phyloP scores from a whole-genome alignment of 2,329 filamentous ascomycete genomes.

The Xylaria sp. region DNA sequence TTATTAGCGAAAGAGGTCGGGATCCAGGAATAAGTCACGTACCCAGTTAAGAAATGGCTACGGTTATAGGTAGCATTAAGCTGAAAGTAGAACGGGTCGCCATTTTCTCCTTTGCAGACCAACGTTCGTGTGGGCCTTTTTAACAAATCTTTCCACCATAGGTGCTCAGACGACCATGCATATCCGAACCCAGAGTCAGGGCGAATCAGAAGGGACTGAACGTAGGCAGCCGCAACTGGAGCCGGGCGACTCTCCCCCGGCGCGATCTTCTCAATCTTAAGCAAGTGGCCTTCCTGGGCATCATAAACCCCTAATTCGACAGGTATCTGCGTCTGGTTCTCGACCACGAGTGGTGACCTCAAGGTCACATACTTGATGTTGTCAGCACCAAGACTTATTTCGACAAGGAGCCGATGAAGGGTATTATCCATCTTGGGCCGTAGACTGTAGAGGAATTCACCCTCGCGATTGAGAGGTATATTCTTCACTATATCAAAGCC shows the following conservation, averaged over 20 bases:
- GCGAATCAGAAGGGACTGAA: constrained; percentile 87
- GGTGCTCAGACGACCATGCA: constrained; percentile 87
- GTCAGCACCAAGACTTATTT: constrained; percentile 89
- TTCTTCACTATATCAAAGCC: constrained; percentile 92
- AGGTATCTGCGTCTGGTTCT: constrained; percentile 97
- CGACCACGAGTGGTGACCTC: constrained; percentile 87
- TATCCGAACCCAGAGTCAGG: constrained; percentile 98
- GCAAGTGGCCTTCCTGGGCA: constrained; percentile 83
- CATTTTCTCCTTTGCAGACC: constrained; percentile 86
- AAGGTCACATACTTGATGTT: constrained; percentile 99
- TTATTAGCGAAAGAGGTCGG: constrained; percentile 47
- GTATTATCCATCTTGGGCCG: constrained; percentile 87
- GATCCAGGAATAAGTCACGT: constrained; percentile 48
- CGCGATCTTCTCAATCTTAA: constrained; percentile 97
- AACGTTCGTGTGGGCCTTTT: constrained; percentile 86
- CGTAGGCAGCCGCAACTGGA: constrained; percentile 89
- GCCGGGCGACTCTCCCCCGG: constrained; percentile 91
- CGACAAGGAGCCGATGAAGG: constrained; percentile 89
- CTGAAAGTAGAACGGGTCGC: constrained; percentile 96
- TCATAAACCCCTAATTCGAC: constrained; percentile 94
- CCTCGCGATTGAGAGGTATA: constrained; percentile 92
- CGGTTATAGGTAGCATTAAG: constrained; percentile 87
- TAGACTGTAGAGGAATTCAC: constrained; percentile 88
- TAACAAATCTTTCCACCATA: constrained; percentile 94
- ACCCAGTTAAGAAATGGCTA: constrained; percentile 82